Evolutionary conservation across 139 green algal genomes (phyloP), one percentile per base, ranked within the genome.

Genomic region (Axilococcus clingmanii): DNA sequence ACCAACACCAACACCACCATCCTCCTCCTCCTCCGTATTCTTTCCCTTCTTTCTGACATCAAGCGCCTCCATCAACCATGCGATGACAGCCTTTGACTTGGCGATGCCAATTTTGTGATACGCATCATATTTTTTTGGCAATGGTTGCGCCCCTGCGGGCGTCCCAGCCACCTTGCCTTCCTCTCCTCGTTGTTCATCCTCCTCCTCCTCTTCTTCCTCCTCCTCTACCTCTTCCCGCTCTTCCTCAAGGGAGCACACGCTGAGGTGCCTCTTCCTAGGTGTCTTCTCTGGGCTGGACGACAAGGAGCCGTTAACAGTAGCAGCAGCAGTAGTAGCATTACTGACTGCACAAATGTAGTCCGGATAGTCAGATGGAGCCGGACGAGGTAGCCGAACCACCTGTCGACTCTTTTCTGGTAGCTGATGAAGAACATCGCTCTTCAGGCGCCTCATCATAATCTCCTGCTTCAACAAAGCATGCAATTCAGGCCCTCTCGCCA

Each of bases 371-470:
- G n/a, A 27, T 33, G 50, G 14, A 8, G 28, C 38, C 8, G 66
- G 78, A 22, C 31, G 60, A 7, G 63, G 66, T 32, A 89, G 54
- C 32, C 65, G 55, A 19, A 91, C 65, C 22, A 93, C 81, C 57
- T 95, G 86, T 6, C 88, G 58, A 34, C 79, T 56, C 64, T 94
- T 94, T 28, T 82, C 77, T 19, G 88, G 88, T 56, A 96, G 70
- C 67, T 89, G 63, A 8, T 57, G 60, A 68, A 93, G 61, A 22
- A 97, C 81, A n/a, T 97, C 82, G 7, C 40, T 23, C 75, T 98
- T 98, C 42, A 94, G 70, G 7, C 91, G 70, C 29, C 91, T 72
- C 27, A 98, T 63, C 87, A 94, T 95, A 19, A 92, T 64, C 43
- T 84, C 75, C 17, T 82, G 63, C 30, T 58, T 63, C 46, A 98